phyloP scores from a whole-genome alignment of 192 early-diverging fungal genomes.

The Gigaspora rosea region DNA sequence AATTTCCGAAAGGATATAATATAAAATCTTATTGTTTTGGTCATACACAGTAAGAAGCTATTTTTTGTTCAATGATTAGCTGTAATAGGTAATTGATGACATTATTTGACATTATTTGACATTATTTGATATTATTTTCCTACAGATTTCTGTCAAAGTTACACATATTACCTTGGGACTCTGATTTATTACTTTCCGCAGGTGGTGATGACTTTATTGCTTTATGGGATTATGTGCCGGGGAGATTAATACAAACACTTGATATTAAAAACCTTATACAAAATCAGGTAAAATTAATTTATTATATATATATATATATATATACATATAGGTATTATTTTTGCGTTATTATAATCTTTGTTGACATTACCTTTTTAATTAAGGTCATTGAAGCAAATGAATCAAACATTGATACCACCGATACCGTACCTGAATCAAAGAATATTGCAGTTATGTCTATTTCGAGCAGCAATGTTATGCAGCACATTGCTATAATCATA shows the following conservation, averaged over 20 bases:
- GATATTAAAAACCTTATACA: constrained; percentile 46
- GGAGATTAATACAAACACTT: constrained; percentile 68
- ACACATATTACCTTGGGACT: constrained; percentile 54
- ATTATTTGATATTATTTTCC: background rate
- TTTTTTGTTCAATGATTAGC: background rate
- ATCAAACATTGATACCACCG: background rate
- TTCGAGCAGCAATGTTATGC: constrained; percentile 38
- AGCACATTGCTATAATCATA: constrained; percentile 44
- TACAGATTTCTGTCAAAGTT: constrained; percentile 74
- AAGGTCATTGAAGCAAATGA: no score
- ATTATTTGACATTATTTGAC: background rate
- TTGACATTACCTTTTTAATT: no score
- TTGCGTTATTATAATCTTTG: no score
- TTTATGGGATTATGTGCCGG: constrained; percentile 72
- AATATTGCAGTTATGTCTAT: constrained; percentile 44
- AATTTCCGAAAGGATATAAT: constrained; percentile 86
- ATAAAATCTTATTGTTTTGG: constrained; percentile 90
- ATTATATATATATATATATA: background rate
- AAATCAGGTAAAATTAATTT: background rate
- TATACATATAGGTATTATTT: background rate
- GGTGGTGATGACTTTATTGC: constrained; percentile 82
- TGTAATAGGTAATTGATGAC: background rate
- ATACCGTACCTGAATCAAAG: constrained; percentile 3
- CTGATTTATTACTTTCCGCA: constrained; percentile 68
- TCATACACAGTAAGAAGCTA: constrained; percentile 72